phyloP scores from a whole-genome alignment of 768 basidiomycete species.

The Hygrophorus pudorinus region DNA sequence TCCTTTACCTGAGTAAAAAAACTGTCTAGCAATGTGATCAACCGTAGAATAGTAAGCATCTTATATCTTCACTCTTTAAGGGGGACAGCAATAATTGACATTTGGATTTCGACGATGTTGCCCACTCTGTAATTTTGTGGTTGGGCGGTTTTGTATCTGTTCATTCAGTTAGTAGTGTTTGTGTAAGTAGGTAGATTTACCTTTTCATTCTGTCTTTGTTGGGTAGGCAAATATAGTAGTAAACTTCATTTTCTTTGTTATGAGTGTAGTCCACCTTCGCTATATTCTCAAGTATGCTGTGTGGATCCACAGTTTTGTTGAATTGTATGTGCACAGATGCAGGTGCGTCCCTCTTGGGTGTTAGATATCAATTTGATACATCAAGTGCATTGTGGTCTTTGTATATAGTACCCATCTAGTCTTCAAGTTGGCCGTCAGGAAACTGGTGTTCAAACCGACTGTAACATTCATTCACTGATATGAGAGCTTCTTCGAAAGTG shows the following conservation, averaged over 20 bases:
- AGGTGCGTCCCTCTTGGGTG: slow-evolving; percentile 1
- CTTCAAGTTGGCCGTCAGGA: no score
- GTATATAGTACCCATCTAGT: no score
- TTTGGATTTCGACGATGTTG: slow-evolving; percentile 14
- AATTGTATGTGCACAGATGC: slow-evolving; percentile 1
- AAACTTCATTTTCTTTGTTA: slow-evolving; percentile 1
- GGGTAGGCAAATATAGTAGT: no score
- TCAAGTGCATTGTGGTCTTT: no score
- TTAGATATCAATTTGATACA: no score
- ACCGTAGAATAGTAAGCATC: slow-evolving; percentile 4
- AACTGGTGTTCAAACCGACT: slow-evolving; percentile 4
- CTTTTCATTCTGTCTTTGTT: background rate
- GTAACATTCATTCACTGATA: background rate
- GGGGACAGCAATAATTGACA: no score
- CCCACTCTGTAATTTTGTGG: slow-evolving; percentile 10
- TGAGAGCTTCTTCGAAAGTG: background rate
- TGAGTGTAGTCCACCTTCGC: background rate
- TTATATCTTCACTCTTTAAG: slow-evolving; percentile 9
- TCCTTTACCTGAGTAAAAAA: no score
- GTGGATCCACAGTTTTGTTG: background rate
- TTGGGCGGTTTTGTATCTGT: slow-evolving; percentile 4
- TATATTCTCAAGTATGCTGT: slow-evolving; percentile 1
- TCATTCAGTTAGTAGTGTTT: background rate
- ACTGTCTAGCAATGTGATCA: slow-evolving; percentile 9
- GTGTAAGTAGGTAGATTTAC: background rate